Percentiles rank a stretch among this genome's conserved stretches.
Conservation (phyloP, 2,329 filamentous ascomycete species). For the Colletotrichum kahawae region DNA sequence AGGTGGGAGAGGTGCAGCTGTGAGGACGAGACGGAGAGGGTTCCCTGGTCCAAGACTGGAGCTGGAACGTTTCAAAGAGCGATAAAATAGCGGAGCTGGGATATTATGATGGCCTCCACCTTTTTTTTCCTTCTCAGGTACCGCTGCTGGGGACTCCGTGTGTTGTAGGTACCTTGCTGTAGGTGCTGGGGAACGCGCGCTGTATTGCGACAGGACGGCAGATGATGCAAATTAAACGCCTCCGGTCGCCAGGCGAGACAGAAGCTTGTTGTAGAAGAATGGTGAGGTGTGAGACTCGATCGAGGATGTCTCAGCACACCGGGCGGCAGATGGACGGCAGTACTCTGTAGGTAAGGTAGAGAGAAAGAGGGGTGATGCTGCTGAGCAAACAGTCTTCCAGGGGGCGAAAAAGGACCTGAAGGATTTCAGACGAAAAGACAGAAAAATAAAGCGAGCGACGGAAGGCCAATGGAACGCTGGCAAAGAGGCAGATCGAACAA, state of each 20-base stretch:
- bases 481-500: not conserved
- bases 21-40: slow-evolving; percentile 2
- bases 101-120: slow-evolving; percentile 19
- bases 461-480: not conserved
- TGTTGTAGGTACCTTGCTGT: not conserved
- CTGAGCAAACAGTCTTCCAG: not conserved
- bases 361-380: not conserved
- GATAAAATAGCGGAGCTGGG: slow-evolving; percentile 17
- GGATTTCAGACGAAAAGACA: not conserved
- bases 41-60: slow-evolving; percentile 19
- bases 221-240: slow-evolving; percentile 14
- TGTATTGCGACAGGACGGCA: slow-evolving; percentile 2
- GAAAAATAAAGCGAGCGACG: not conserved
- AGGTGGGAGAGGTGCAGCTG: slow-evolving; percentile 1
- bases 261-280: not conserved
- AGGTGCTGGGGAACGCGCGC: slow-evolving; percentile 1
- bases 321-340: not conserved
- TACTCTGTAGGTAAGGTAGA: not conserved
- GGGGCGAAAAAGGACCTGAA: not conserved
- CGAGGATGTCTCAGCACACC: slow-evolving; percentile 1
- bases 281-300: slow-evolving; percentile 11
- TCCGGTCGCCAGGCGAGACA: not conserved
- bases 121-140: not conserved
- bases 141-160: not conserved
- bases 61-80: slow-evolving; percentile 20